Percentiles rank a stretch among this genome's conserved stretches.
Evolutionary conservation across 2,329 filamentous ascomycete species (phyloP).

Genomic region (Fusarium pseudonygamai): DNA sequence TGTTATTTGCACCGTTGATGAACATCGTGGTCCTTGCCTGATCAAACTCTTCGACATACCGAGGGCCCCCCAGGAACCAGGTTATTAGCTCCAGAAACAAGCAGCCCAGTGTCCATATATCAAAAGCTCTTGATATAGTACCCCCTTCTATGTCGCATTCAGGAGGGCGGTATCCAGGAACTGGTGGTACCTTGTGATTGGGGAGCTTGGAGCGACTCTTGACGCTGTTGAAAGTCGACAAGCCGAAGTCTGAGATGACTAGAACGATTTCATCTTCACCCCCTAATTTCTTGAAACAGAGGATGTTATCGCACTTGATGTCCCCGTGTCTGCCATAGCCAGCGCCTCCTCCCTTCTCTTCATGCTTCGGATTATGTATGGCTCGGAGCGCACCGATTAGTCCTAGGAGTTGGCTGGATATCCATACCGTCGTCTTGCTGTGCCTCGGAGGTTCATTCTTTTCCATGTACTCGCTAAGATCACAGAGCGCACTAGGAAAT

Average conservation of each 20-base stretch:
- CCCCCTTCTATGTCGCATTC: not conserved
- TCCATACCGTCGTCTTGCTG: not conserved
- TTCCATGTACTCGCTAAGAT: not conserved
- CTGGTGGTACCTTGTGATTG: rapidly evolving
- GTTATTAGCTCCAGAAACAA: not conserved
- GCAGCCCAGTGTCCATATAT: not conserved
- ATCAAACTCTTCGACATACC: not conserved
- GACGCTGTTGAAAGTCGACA: not conserved
- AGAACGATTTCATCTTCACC: not conserved
- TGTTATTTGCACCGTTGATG: not conserved
- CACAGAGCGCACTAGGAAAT: not conserved
- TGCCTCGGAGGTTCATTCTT: not conserved
- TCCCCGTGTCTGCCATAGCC: not conserved
- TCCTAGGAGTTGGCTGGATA: not conserved
- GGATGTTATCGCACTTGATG: not conserved
- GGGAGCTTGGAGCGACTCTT: not conserved
- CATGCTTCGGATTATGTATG: not conserved
- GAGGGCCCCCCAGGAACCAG: not conserved
- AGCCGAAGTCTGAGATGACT: not conserved
- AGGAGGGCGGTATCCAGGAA: not conserved
- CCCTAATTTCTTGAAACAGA: not conserved
- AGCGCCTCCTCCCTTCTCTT: not conserved
- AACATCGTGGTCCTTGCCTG: not conserved
- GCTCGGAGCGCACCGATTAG: not conserved
- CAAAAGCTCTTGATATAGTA: not conserved